Evolutionary conservation across 345 rosid genomes (phyloP).

Genomic region (Combretum micranthum): DNA sequence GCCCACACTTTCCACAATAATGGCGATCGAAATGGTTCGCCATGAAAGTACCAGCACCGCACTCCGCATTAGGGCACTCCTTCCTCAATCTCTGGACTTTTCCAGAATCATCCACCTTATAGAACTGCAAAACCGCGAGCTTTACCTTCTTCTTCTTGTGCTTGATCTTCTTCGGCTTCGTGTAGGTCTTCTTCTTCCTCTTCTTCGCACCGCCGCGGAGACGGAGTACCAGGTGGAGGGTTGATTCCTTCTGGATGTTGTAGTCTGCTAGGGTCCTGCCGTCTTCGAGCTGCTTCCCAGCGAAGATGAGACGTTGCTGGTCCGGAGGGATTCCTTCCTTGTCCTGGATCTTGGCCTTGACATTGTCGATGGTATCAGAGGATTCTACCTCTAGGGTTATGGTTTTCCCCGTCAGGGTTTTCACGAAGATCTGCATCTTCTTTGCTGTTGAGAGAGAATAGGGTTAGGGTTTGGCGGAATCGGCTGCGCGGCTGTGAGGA

Average conservation of each 20-base stretch:
- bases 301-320: conserved; percentile 65
- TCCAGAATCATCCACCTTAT: conserved; percentile 57
- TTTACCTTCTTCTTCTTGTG: conserved; percentile 67
- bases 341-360: conserved; percentile 68
- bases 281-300: conserved; percentile 67
- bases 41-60: conserved; percentile 69
- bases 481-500: conserved; percentile 3
- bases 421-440: conserved; percentile 74
- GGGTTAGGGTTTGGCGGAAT: conserved; percentile 10
- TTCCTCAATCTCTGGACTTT: conserved; percentile 60
- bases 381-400: conserved; percentile 67
- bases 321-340: conserved; percentile 62
- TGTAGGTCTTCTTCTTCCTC: conserved; percentile 68
- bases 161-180: conserved; percentile 69
- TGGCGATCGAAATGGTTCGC: conserved; percentile 68
- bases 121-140: conserved; percentile 59
- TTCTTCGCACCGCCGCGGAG: conserved; percentile 16
- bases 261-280: conserved; percentile 19
- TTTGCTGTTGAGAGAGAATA: neutral
- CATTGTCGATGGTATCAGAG: conserved; percentile 62
- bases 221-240: conserved; percentile 20
- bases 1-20: conserved; percentile 72
- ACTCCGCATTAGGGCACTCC: conserved; percentile 58
- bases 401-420: conserved; percentile 75
- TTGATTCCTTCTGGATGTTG: conserved; percentile 21